A percentile compares a stretch with the other conserved stretches of the same genome.
phyloP scores from a whole-genome alignment of 768 basidiomycete species.

The Pisolithus sp. region DNA sequence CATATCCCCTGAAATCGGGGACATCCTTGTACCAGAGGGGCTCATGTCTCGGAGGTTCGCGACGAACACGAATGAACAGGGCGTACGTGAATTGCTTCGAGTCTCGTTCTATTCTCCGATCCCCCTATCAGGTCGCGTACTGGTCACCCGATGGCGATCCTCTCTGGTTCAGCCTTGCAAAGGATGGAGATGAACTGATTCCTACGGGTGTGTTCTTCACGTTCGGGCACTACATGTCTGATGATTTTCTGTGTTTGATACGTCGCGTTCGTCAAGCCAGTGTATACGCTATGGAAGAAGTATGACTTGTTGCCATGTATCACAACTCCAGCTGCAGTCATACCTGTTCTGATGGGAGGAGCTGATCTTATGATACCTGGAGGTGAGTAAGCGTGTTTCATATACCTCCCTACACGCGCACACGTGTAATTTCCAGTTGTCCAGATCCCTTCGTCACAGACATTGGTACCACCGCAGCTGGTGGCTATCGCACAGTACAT shows the following conservation, averaged over 20 bases:
- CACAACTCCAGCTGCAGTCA: constrained; percentile 65
- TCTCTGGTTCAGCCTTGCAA: constrained; percentile 73
- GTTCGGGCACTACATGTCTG: neutral
- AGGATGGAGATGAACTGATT: constrained; percentile 58
- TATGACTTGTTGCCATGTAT: constrained; percentile 61
- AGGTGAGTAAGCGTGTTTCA: constrained; percentile 37
- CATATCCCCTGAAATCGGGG: constrained; percentile 51
- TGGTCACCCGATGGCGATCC: constrained; percentile 61
- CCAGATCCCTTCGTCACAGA: constrained; percentile 35
- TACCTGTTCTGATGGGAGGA: constrained; percentile 67
- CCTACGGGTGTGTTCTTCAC: constrained; percentile 47
- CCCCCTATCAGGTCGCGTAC: constrained; percentile 49
- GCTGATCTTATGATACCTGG: constrained; percentile 88
- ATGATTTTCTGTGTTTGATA: neutral
- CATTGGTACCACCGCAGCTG: constrained; percentile 42
- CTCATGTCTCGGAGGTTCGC: constrained; percentile 61
- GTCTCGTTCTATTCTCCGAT: neutral
- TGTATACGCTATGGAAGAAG: constrained; percentile 78
- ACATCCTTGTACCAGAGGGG: constrained; percentile 69
- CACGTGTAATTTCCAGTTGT: constrained; percentile 39
- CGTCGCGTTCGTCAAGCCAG: constrained; percentile 17
- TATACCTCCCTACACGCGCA: neutral
- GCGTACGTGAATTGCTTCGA: constrained; percentile 34
- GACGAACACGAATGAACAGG: constrained; percentile 58
- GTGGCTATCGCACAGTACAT: constrained; percentile 56